Percentiles rank a stretch among this genome's conserved stretches.
Evolutionary conservation across 1,284 basidiomycete species (phyloP).

Genomic region (Microbotryum saponariae): DNA sequence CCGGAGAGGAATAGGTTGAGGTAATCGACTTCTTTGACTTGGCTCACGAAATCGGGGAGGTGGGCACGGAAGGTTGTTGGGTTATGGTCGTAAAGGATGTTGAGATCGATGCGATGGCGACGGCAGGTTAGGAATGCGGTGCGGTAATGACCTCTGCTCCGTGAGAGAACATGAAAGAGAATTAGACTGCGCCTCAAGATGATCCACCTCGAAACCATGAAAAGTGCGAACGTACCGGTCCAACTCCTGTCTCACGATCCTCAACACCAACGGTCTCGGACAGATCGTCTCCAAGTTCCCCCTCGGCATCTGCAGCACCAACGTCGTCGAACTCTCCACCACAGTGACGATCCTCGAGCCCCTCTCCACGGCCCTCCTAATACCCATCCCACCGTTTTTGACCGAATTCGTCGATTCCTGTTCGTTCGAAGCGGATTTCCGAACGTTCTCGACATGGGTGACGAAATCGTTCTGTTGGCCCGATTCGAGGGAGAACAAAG

Average conservation of each 20-base stretch:
- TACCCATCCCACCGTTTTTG: constrained; percentile 36
- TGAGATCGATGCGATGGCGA: constrained; percentile 87
- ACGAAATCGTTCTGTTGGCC: neutral
- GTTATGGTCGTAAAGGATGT: constrained; percentile 74
- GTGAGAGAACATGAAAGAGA: neutral
- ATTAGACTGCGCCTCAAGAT: neutral
- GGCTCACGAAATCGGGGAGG: constrained; percentile 64
- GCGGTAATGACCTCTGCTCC: constrained; percentile 51
- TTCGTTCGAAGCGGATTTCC: constrained; percentile 36
- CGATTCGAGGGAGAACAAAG: constrained; percentile 39
- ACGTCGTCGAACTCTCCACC: constrained; percentile 74
- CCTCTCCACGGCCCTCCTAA: constrained; percentile 66
- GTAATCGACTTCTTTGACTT: constrained; percentile 82
- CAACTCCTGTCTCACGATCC: constrained; percentile 66
- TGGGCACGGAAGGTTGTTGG: constrained; percentile 58
- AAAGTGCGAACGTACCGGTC: constrained; percentile 51
- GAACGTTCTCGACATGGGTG: constrained; percentile 19
- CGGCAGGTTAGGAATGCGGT: constrained; percentile 84
- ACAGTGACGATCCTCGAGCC: constrained; percentile 77
- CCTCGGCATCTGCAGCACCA: constrained; percentile 94
- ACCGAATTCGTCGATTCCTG: constrained; percentile 45
- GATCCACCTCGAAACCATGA: neutral
- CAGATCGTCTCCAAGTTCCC: constrained; percentile 95
- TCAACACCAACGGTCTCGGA: constrained; percentile 82
- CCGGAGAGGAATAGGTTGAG: constrained; percentile 86